phyloP scores from a whole-genome alignment of 1,284 basidiomycete species.

The Bondarzewia mesenterica region DNA sequence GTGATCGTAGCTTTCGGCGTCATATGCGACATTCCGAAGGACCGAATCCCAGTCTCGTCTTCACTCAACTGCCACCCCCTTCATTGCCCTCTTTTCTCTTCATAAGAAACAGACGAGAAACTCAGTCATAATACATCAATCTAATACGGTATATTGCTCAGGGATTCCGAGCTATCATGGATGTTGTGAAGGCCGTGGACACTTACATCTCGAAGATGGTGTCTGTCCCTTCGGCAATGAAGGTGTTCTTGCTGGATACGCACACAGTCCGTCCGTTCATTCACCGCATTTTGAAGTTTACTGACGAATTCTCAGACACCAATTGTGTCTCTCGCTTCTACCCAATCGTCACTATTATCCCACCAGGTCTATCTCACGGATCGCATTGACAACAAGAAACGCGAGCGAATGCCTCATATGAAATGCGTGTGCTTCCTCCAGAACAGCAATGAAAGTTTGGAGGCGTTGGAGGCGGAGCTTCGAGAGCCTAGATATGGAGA shows the following conservation, averaged over 20 bases:
- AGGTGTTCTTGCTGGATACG: slow-evolving; percentile 92
- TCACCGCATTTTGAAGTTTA: background rate
- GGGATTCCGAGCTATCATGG: too few relatives aligned
- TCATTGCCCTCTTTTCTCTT: too few relatives aligned
- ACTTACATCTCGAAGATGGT: slow-evolving; percentile 92
- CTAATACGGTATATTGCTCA: too few relatives aligned
- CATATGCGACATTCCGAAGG: too few relatives aligned
- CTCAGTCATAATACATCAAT: too few relatives aligned
- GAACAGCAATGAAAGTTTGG: slow-evolving; percentile 73
- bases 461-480: slow-evolving; percentile 79
- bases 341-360: slow-evolving; percentile 89
- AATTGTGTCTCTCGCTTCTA: slow-evolving; percentile 91
- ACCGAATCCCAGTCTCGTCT: too few relatives aligned
- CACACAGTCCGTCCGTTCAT: slow-evolving; percentile 68
- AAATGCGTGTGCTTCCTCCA: slow-evolving; percentile 94
- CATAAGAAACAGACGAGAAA: too few relatives aligned
- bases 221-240: slow-evolving; percentile 84
- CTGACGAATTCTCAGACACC: slow-evolving; percentile 62
- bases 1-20: background rate
- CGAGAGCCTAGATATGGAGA: slow-evolving; percentile 89
- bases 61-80: too few relatives aligned
- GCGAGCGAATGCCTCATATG: slow-evolving; percentile 90
- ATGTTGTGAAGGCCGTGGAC: slow-evolving; percentile 92
- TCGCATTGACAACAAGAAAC: slow-evolving; percentile 85
- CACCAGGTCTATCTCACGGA: slow-evolving; percentile 99